Percentiles rank a stretch among this genome's conserved stretches.
Conservation (phyloP, 108 stramenopile species). For the Bacterosira constricta region DNA sequence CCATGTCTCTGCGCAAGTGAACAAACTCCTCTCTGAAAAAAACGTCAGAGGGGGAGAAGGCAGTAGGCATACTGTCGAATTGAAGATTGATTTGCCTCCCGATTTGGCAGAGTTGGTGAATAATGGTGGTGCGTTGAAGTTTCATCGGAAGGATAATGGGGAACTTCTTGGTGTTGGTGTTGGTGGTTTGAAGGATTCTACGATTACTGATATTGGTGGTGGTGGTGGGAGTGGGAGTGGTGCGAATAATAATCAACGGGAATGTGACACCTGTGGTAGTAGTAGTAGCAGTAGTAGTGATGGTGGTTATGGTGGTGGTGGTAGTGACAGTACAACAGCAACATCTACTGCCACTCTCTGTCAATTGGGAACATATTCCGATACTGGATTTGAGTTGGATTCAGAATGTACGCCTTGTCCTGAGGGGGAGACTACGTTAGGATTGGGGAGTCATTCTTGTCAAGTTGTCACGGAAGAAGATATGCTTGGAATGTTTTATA, state of each 20-base stretch:
- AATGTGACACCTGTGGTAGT: too few relatives aligned
- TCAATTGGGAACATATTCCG: slow-evolving; percentile 62
- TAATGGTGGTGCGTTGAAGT: not conserved
- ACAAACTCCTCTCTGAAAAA: not conserved
- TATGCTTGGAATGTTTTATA: slow-evolving; percentile 60
- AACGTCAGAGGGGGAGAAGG: too few relatives aligned
- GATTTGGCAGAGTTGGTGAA: not conserved
- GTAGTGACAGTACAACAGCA: too few relatives aligned
- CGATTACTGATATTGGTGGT: too few relatives aligned
- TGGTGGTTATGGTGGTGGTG: too few relatives aligned
- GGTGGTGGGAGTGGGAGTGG: too few relatives aligned
- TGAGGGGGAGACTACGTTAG: slow-evolving; percentile 50
- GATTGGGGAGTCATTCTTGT: slow-evolving; percentile 49
- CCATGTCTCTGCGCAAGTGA: not conserved
- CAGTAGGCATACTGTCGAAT: not conserved
- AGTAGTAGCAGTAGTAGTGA: too few relatives aligned
- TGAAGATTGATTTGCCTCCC: not conserved
- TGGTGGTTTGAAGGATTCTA: too few relatives aligned
- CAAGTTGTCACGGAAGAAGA: slow-evolving; percentile 44
- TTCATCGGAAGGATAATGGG: not conserved
- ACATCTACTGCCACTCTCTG: too few relatives aligned
- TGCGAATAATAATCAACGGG: too few relatives aligned
- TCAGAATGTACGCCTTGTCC: slow-evolving; percentile 58
- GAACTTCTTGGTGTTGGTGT: not conserved
- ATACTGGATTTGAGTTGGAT: slow-evolving; percentile 53